A percentile compares a stretch with the other conserved stretches of the same genome.
Evolutionary conservation across 2,329 filamentous ascomycete species (phyloP).

Genomic region (Davidsoniella virescens): DNA sequence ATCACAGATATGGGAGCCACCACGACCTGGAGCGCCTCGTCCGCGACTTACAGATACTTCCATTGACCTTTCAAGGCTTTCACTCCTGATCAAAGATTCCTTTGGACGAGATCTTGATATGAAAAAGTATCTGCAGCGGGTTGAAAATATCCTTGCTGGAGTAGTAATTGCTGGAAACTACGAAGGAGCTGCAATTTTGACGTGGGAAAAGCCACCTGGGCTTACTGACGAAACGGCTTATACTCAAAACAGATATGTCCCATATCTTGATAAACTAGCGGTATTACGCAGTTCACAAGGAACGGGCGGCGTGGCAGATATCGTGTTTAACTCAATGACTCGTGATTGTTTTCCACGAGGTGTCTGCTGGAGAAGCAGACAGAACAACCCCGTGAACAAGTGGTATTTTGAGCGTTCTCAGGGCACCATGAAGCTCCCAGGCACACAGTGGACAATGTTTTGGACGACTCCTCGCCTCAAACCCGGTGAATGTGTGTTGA

Average conservation of each 20-base stretch:
- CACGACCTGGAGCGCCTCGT: conserved; percentile 38
- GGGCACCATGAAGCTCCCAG: conserved; percentile 66
- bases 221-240: conserved; percentile 37
- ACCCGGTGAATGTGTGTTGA: conserved; percentile 36
- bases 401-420: conserved; percentile 93
- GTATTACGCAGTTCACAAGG: conserved; percentile 80
- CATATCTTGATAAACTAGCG: conserved; percentile 95
- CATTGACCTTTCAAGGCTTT: conserved; percentile 68
- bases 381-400: conserved; percentile 91
- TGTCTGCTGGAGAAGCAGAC: conserved; percentile 81
- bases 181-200: conserved; percentile 85
- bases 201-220: conserved; percentile 68
- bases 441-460: conserved; percentile 94
- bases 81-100: conserved; percentile 83
- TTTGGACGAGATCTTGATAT: conserved; percentile 77
- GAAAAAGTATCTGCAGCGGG: conserved; percentile 64
- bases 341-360: conserved; percentile 73
- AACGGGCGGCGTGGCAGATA: conserved; percentile 80
- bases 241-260: conserved; percentile 51
- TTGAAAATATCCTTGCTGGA: conserved; percentile 67
- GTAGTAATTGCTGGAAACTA: conserved; percentile 93
- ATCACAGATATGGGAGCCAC: conserved; percentile 49
- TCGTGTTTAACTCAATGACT: conserved; percentile 94
- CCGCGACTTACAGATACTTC: conserved; percentile 62
- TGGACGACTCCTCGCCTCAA: conserved; percentile 68